phyloP scores from a whole-genome alignment of 2,329 filamentous ascomycete species.

The Diaporthe helianthi region DNA sequence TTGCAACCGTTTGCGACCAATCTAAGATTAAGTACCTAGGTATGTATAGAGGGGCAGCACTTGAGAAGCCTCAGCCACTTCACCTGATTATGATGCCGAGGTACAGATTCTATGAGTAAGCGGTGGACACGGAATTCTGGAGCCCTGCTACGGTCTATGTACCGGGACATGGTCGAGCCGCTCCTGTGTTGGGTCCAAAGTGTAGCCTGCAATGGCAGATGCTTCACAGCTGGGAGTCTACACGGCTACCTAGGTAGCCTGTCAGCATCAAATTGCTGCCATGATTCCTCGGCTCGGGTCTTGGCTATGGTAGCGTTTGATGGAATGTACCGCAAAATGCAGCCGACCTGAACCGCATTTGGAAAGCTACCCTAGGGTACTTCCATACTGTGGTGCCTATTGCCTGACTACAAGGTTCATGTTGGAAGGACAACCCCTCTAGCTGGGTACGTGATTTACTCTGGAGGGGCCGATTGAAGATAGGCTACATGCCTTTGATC shows the following conservation, averaged over 20 bases:
- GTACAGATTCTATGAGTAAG: accelerated
- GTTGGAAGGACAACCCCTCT: background rate
- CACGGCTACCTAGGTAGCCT: too few relatives aligned
- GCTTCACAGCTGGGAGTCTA: background rate
- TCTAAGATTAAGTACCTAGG: too few relatives aligned
- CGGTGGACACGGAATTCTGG: background rate
- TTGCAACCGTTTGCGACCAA: too few relatives aligned
- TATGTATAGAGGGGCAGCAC: too few relatives aligned
- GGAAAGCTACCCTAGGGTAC: background rate
- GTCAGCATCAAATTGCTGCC: background rate
- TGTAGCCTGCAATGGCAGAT: accelerated
- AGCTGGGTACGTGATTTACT: accelerated
- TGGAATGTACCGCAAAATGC: background rate
- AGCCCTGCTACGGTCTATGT: accelerated
- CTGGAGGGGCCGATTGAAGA: too few relatives aligned
- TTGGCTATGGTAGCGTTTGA: too few relatives aligned
- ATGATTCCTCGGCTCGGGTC: background rate
- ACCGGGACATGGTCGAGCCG: background rate
- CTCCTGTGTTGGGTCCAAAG: too few relatives aligned
- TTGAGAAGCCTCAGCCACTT: background rate
- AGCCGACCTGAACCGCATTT: background rate
- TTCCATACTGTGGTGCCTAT: too few relatives aligned
- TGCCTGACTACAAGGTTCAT: too few relatives aligned
- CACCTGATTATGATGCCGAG: accelerated
- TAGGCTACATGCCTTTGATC: background rate